Percentiles rank a stretch among this genome's conserved stretches.
Conservation (phyloP, 2,329 filamentous ascomycete genomes). For the Alternaria viburni region DNA sequence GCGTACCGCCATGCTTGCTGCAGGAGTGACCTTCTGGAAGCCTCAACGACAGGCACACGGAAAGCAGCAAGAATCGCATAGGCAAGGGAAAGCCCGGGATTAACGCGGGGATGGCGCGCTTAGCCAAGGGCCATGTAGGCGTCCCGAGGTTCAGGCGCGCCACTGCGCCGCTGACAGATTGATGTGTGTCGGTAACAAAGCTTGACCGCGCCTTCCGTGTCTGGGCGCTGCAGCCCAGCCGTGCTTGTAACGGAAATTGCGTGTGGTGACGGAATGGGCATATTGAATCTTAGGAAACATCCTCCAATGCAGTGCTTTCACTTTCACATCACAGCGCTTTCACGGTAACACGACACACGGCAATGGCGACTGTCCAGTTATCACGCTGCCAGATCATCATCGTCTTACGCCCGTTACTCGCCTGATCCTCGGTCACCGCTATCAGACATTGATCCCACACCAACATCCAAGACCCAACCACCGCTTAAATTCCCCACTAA, state of each 20-base stretch:
- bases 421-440: constrained; percentile 4
- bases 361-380: not conserved
- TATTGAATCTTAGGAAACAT: not conserved
- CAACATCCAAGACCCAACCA: not conserved
- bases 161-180: constrained; percentile 1
- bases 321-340: not conserved
- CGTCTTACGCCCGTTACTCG: not conserved
- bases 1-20: not conserved
- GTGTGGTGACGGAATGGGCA: not conserved
- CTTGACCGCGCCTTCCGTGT: constrained; percentile 11
- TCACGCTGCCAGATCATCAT: not conserved
- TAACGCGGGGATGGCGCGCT: constrained; percentile 11
- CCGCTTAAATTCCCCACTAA: constrained; percentile 1
- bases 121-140: not conserved
- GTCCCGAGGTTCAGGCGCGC: not conserved
- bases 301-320: not conserved
- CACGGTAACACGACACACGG: not conserved
- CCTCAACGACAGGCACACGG: not conserved
- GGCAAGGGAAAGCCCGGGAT: constrained; percentile 3
- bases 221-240: constrained; percentile 7
- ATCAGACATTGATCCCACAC: not conserved
- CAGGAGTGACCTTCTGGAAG: constrained; percentile 4
- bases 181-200: not conserved
- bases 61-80: not conserved
- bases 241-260: not conserved